Base-by-base conservation (phyloP, 352 stramenopile genomes). In the Globisporangium okanoganense region DNA sequence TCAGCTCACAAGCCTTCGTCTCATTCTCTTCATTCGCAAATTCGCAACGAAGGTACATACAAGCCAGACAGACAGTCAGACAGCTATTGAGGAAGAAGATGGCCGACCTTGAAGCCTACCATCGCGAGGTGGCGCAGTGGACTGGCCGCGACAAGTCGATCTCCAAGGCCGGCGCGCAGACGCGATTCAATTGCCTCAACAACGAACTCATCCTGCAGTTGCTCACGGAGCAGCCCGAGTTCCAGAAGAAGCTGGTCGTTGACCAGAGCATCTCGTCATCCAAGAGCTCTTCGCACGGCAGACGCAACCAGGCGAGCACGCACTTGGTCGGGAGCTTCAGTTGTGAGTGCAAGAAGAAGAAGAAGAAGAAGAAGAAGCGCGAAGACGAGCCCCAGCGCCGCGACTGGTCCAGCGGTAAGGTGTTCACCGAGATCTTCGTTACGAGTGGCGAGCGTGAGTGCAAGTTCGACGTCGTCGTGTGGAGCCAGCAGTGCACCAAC, bases 351-450 rank as follows among this genome's bases (percentile, higher is more conserved):
- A 20, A 38, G 44, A 1, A 2, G 22, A 27, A 48, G 14, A 31
- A 36, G 22, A 16, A 24, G 13, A 27, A 24, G 43, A 33, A 27
- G 31, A 55, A 25, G 31, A 48, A 24, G 12, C 9, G 6, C 14
- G n/a, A 35, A 25, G 31, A n/a, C 12, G 16, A 22, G 25, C 1
- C 20, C 16, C 20, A 47, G n/a, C 8, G 8, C 16, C 14, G 25
- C 29, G 25, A 24, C 14, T 72, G 64, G 56, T 9, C 24, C 9
- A 75, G 64, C 9, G 64, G 60, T 12, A 64, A 66, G 48, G 62
- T 75, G 41, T 69, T 61, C 44, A 62, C 62, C 6, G 27, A 66
- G 48, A 67, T 75, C 53, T 64, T 64, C 20, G 64, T 70, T 40
- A 35, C 6, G 12, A 18, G 44, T 20, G 43, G n/a, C 9, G 40